Evolutionary conservation across 2,329 filamentous ascomycete species (phyloP), one percentile per base, ranked within the genome.

Genomic region (Metarhizium rileyi): DNA sequence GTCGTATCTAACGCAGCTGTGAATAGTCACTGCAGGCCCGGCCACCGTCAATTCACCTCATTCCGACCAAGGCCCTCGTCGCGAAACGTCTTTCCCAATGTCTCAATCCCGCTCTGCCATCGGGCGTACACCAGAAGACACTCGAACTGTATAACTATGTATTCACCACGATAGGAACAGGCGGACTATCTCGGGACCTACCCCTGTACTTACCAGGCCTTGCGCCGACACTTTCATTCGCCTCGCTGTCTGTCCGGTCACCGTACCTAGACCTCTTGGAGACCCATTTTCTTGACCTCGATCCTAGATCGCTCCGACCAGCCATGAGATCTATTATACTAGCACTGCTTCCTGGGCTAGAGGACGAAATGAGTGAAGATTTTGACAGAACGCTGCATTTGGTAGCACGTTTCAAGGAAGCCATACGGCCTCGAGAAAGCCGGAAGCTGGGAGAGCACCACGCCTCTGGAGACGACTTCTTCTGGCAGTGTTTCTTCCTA

Each of bases 401-500:
- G 9, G 65, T 97, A 44, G 85, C 93, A 58, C 82, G 78, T 50
- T 82, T 97, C 63, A 89, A 90, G 60, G 68, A 76, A 51, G 77
- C 80, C 44, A 78, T 90, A 58, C 75, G 83, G 50, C 70, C 81
- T 26, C 58, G 67, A 8, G 68, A 69, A 25, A 75, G 76, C 52
- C 70, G 77, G 55, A 70, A 67, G 48, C 74, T 73, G 55, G 79
- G 68, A 28, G 66, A 64, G 49, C 74, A 67, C 35, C 80, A 78
- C 65, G 78, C 72, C 43, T 76, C 76, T 8, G 82, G 83, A 9
- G 87, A 90, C 56, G 87, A 87, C 55, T 96, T 93, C 66, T 98
- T 97, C 65, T 98, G 93, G 93, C 93, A 98, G 69, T 96, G 90
- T 64, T 86, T 98, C 62, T 97, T 98, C 61, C 72, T 98, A 18